Evolutionary conservation across 163 green algal species (phyloP).

Genomic region (Scenedesmus sp.): DNA sequence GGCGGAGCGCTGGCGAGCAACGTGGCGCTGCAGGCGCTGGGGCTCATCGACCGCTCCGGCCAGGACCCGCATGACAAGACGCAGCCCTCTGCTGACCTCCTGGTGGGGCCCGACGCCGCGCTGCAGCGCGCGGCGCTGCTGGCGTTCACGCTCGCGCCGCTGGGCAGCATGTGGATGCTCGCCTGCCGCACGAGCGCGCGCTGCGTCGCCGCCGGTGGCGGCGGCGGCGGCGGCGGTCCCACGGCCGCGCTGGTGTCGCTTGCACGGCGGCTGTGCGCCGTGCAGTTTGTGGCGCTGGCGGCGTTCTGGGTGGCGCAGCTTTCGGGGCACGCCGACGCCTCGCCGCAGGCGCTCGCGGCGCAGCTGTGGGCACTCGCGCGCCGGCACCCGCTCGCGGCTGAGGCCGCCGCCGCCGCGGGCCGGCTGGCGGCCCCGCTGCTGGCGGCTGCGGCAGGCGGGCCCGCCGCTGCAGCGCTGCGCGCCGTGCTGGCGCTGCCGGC

Average conservation of each 20-base stretch:
- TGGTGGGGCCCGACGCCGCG: slow-evolving; percentile 11
- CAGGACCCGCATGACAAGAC: slow-evolving; percentile 64
- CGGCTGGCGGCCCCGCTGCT: too few species aligned
- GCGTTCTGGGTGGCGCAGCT: slow-evolving; percentile 39
- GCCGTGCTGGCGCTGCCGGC: slow-evolving; percentile 41
- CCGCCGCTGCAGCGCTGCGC: neutral
- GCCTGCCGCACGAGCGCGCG: neutral
- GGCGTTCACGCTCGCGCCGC: slow-evolving; percentile 27
- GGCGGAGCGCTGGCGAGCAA: slow-evolving; percentile 42
- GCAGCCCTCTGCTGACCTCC: slow-evolving; percentile 28
- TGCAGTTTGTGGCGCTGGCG: slow-evolving; percentile 19
- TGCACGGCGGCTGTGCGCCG: neutral
- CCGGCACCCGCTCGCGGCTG: neutral
- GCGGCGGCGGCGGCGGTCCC: neutral
- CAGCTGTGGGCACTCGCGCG: neutral
- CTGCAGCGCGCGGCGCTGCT: slow-evolving; percentile 24
- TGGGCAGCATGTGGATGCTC: slow-evolving; percentile 23
- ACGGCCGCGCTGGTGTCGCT: neutral
- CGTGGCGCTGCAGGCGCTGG: slow-evolving; percentile 49
- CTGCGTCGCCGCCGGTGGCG: neutral
- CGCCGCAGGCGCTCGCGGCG: neutral
- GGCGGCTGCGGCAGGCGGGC: neutral
- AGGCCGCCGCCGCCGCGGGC: neutral
- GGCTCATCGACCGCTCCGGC: slow-evolving; percentile 61
- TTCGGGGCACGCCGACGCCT: neutral